Percentiles rank a stretch among this genome's conserved stretches.
Evolutionary conservation across 108 stramenopile species (phyloP).

Genomic region (Skeletonema marinoi): DNA sequence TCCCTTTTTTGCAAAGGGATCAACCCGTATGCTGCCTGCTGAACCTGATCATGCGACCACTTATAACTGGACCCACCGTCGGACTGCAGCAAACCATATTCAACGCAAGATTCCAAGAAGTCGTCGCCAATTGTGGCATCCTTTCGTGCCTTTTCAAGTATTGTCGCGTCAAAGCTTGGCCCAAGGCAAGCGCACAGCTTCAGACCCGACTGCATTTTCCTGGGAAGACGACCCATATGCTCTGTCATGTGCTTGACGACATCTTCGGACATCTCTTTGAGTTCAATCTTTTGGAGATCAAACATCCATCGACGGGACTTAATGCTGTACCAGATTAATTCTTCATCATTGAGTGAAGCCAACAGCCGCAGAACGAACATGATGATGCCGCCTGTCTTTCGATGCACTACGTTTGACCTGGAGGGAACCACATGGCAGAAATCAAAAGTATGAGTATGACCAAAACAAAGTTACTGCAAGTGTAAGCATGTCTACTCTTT

Average conservation of each 20-base stretch:
- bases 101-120: conserved; percentile 32
- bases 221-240: conserved; percentile 32
- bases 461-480: too few relatives aligned
- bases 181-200: conserved; percentile 60
- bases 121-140: conserved; percentile 15
- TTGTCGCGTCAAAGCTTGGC: conserved; percentile 38
- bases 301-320: conserved; percentile 55
- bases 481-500: too few relatives aligned
- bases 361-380: conserved; percentile 30
- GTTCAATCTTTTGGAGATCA: conserved; percentile 48
- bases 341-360: conserved; percentile 54
- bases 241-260: conserved; percentile 51
- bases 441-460: not conserved
- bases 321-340: conserved; percentile 51
- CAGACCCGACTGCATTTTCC: conserved; percentile 45
- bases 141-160: conserved; percentile 9
- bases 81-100: not conserved
- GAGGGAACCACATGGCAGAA: not conserved
- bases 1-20: too few relatives aligned
- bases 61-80: too few relatives aligned
- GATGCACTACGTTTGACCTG: conserved; percentile 13
- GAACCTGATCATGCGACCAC: too few relatives aligned
- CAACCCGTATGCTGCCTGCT: too few relatives aligned
- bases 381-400: conserved; percentile 2
- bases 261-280: conserved; percentile 23